phyloP scores from a whole-genome alignment of 768 basidiomycete genomes.

The Tephrocybe sp. region DNA sequence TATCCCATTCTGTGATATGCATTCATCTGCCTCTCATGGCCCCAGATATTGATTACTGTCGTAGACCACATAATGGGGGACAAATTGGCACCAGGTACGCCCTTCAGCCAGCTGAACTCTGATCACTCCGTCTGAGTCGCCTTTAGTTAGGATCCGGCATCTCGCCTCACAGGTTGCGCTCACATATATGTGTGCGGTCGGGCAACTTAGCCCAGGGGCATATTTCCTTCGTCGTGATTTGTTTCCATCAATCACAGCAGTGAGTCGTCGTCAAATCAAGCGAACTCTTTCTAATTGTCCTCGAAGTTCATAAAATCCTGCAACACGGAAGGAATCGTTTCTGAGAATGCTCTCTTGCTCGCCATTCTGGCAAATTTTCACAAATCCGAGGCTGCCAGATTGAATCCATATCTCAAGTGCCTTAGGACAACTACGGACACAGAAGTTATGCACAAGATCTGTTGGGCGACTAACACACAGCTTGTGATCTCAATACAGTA shows the following conservation, averaged over 20 bases:
- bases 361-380: slow-evolving; percentile 69
- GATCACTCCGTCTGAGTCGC: slow-evolving; percentile 1
- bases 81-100: slow-evolving; percentile 42
- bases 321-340: slow-evolving; percentile 54
- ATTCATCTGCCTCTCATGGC: background rate
- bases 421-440: slow-evolving; percentile 48
- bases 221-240: slow-evolving; percentile 67
- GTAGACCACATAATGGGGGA: slow-evolving; percentile 49
- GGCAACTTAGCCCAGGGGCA: slow-evolving; percentile 68
- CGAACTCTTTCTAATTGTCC: background rate
- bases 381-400: slow-evolving; percentile 67
- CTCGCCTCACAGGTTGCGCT: slow-evolving; percentile 56
- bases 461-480: slow-evolving; percentile 55
- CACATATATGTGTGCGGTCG: slow-evolving; percentile 57
- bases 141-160: slow-evolving; percentile 48
- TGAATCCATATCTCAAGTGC: slow-evolving; percentile 63
- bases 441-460: slow-evolving; percentile 55
- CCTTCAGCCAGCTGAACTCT: background rate
- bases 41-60: slow-evolving; percentile 49
- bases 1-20: background rate
- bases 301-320: slow-evolving; percentile 54
- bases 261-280: slow-evolving; percentile 24
- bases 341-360: slow-evolving; percentile 62
- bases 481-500: slow-evolving; percentile 53
- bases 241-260: slow-evolving; percentile 52